Evolutionary conservation across 805 yeast species (phyloP), one percentile per base, ranked within the genome.

Genomic region (Schwanniomyces sp.): DNA sequence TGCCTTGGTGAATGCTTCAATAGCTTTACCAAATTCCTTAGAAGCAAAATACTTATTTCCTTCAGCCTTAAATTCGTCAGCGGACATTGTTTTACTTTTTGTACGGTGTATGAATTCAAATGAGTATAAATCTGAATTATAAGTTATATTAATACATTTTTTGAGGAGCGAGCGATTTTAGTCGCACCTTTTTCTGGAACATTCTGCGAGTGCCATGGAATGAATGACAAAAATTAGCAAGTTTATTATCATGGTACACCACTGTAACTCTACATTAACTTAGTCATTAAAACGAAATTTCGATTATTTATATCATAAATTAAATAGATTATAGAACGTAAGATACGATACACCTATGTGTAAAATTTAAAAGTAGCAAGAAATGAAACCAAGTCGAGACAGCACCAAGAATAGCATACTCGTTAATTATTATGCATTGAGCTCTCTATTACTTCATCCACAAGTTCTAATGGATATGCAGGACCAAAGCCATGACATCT

Each of bases 41-140:
- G 91, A 88, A 21, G 90, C 82, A 64, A 94, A 94, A 39, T 90
- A 94, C 53, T 90, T 86, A 74, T 94, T 94, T 58, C 99, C 99
- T 69, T 89, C 85, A 25, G 95, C 88, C 73, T 94, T 94, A 62
- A 66, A 85, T 65, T 85, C 91, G 52, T 85, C 91, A 40, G 90
- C 84, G 80, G 64, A 58, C 65, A 60, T 63, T 36, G 24, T 21
- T 21, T 17, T 40, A 37, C 16, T 24, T 16, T 21, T 32, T 32
- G 21, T 32, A 7, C 7, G 36, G 17, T 32, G 14, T 32, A 32
- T 29, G 14, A 29, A 12, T 29, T 7, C 8, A 27, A 11, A 7
- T 26, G 30, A 10, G 12, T 27, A 10, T 27, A 27, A 27, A 27
- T 10, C 12, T 4, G 21, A 32, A 32, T 14, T 32, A 21, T 16